Base-by-base conservation (phyloP, 495 filamentous ascomycete genomes). In the Hypomontagnella submonticulosa region DNA sequence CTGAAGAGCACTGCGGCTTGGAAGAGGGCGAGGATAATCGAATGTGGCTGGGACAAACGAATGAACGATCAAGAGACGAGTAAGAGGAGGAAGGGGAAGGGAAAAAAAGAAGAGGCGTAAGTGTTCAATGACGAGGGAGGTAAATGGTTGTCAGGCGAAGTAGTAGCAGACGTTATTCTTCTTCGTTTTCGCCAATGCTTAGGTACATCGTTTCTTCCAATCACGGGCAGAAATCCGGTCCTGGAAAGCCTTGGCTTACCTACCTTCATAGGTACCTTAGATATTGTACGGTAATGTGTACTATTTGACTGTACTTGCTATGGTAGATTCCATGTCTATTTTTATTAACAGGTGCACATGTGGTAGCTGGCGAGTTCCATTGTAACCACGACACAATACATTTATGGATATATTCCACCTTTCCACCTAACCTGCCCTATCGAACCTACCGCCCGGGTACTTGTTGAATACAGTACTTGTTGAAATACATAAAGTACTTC, bases 121-220 rank as follows among this genome's bases (percentile, higher is more conserved):
- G 44, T 58, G 64, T 63, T 67, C 64, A 58, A 63, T 67, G 58
- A 67, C 64, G 64, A 67, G 49, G 62, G 62, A 65, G 47, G 48
- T 53, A 27, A n/a, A 55, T 67, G 64, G 65, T 68, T n/a, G 58
- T 63, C 59, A 56, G 55, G 59, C 55, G 52, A 68, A 57, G 46
- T 13, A 51, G 46, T 49, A 67, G 48, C 57, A 63, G 53, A 58
- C 50, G 65, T 68, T 68, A 60, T 68, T 68, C 60, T 60, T 47
- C 65, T 69, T 56, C 66, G 66, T 69, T 69, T 55, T 69, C 66
- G 66, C 66, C 66, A 69, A 69, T 63, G 44, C 55, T 63, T 51
- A 50, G 66, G 60, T 63, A 69, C 54, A 63, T 63, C 4, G 44
- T 40, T 41, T 54, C 42, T 59, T 37, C 58, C 58, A 63, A 60